Conservation (phyloP, 2,329 filamentous ascomycete species). For the Coniochaeta sp. region DNA sequence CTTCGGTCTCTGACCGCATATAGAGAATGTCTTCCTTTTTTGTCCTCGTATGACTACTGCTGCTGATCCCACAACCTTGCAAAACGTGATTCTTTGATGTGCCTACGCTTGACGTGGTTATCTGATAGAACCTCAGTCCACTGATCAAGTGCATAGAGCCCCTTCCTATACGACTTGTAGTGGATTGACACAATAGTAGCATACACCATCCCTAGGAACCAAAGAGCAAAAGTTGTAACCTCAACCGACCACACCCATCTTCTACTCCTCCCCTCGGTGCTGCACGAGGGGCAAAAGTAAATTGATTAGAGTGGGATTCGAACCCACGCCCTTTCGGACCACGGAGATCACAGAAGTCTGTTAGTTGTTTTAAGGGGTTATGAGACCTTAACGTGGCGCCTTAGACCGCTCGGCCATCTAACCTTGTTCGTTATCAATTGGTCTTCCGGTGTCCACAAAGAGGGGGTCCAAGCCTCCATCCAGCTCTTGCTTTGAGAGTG, state of each 20-base stretch:
- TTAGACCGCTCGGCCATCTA: neutral
- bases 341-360: neutral
- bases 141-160: too few relatives aligned
- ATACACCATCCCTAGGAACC: too few relatives aligned
- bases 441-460: neutral
- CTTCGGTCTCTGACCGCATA: neutral
- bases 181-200: too few relatives aligned
- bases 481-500: neutral
- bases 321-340: neutral
- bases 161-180: too few relatives aligned
- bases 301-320: neutral
- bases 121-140: neutral
- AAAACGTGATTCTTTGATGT: neutral
- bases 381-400: neutral
- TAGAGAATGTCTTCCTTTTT: conserved; percentile 1
- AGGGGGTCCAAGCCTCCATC: neutral
- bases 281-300: neutral
- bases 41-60: neutral
- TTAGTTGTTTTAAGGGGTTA: neutral
- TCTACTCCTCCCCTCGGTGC: too few relatives aligned
- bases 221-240: too few relatives aligned
- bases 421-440: neutral
- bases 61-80: neutral
- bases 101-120: neutral
- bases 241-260: too few relatives aligned